Evolutionary conservation across 148 eudicot genomes (phyloP).

Genomic region (Drosera capensis): DNA sequence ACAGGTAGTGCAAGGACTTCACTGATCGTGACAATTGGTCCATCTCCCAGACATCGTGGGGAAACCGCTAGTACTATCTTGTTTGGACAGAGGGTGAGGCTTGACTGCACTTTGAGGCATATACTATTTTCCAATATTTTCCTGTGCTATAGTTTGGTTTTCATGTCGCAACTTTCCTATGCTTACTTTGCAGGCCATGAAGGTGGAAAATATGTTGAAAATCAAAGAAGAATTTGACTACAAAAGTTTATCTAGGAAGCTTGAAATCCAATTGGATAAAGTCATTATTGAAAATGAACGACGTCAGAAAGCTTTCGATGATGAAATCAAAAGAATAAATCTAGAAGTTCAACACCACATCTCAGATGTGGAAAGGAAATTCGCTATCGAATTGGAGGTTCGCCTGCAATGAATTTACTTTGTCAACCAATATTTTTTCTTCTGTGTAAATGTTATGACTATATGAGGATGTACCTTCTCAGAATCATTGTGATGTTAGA

Average conservation of each 20-base stretch:
- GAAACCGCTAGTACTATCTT: constrained; percentile 89
- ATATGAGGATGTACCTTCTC: too few relatives aligned
- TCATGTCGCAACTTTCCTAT: too few relatives aligned
- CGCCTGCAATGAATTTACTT: constrained; percentile 4
- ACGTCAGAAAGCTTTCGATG: constrained; percentile 67
- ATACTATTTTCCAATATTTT: too few relatives aligned
- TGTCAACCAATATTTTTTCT: not conserved
- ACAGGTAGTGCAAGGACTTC: constrained; percentile 94
- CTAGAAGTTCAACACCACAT: constrained; percentile 55
- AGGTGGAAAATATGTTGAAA: constrained; percentile 94
- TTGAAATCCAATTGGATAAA: constrained; percentile 80
- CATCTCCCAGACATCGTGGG: constrained; percentile 95
- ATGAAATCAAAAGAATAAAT: constrained; percentile 59
- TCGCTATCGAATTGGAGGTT: constrained; percentile 67
- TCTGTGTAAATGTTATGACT: too few relatives aligned
- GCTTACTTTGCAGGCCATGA: constrained; percentile 77
- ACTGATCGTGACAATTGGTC: constrained; percentile 73
- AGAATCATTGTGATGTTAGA: too few relatives aligned
- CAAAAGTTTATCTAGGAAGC: constrained; percentile 76
- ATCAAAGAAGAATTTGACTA: constrained; percentile 94
- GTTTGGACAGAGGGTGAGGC: constrained; percentile 96
- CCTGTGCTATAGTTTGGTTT: too few relatives aligned
- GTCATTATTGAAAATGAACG: constrained; percentile 86
- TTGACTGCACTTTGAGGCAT: too few relatives aligned
- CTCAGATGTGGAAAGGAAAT: constrained; percentile 63